Evolutionary conservation across 108 stramenopile species (phyloP).

Genomic region (Cyclotella atomus): DNA sequence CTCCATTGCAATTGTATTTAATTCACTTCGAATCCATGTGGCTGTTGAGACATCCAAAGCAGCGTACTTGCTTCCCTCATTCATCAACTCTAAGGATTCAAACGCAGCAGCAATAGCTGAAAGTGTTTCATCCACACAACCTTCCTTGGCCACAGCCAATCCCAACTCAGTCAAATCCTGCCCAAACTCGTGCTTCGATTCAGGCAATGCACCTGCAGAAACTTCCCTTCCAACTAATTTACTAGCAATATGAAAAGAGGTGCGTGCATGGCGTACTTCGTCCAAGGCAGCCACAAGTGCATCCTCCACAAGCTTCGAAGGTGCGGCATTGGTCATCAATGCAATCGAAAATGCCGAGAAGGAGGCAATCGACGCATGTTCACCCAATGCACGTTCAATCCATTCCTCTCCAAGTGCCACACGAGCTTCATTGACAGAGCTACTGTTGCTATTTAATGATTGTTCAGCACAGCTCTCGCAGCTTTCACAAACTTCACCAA

Average conservation of each 20-base stretch:
- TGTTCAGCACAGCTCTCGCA: not conserved
- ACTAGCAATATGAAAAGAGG: constrained; percentile 56
- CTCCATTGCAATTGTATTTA: constrained; percentile 55
- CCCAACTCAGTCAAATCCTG: constrained; percentile 53
- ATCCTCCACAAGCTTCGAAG: constrained; percentile 54
- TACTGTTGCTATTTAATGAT: not conserved
- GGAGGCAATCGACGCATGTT: constrained; percentile 64
- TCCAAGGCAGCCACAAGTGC: constrained; percentile 54
- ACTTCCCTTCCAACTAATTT: constrained; percentile 38
- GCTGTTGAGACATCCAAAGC: constrained; percentile 21
- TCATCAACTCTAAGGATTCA: constrained; percentile 13
- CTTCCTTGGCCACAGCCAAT: constrained; percentile 53
- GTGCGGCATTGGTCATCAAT: constrained; percentile 63
- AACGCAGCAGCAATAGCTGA: constrained; percentile 51
- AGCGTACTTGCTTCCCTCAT: constrained; percentile 15
- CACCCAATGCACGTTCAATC: constrained; percentile 50
- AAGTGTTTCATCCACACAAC: constrained; percentile 66
- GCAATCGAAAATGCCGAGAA: constrained; percentile 64
- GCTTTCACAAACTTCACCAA: not conserved
- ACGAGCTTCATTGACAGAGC: not conserved
- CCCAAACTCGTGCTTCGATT: constrained; percentile 42
- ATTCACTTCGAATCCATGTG: constrained; percentile 30
- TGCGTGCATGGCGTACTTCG: constrained; percentile 59
- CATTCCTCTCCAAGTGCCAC: constrained; percentile 41
- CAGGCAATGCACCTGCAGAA: constrained; percentile 50